These are phyloP conservation scores for Verticillium albo-atrum DNA, from an alignment of 2,329 filamentous ascomycete genomes.

Conservation along the genomic window DNA sequence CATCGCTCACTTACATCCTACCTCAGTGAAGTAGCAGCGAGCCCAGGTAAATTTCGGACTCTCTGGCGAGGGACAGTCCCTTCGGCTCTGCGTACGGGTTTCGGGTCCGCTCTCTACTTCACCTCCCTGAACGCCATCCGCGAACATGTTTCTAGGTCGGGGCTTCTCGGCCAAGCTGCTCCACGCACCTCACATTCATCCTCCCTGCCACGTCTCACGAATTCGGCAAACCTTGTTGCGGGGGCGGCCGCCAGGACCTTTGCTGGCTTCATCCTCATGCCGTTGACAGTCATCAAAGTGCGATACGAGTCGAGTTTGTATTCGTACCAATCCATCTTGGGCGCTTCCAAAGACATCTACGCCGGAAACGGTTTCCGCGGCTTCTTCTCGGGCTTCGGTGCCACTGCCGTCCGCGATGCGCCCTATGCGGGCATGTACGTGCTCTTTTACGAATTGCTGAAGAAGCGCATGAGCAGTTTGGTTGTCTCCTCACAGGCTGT, in stretches of 20 bases:
- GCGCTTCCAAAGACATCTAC: constrained; percentile 71
- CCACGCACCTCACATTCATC: constrained; percentile 50
- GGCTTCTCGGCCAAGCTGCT: constrained; percentile 15
- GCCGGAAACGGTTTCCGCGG: constrained; percentile 70
- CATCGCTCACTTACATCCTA: constrained; percentile 64
- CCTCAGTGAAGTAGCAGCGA: constrained; percentile 63
- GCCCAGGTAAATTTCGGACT: constrained; percentile 58
- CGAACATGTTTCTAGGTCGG: constrained; percentile 46
- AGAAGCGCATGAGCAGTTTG: constrained; percentile 50
- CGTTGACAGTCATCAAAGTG: constrained; percentile 93
- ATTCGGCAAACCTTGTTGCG: constrained; percentile 78
- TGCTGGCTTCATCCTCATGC: constrained; percentile 90
- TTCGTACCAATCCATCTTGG: constrained; percentile 69
- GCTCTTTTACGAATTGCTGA: constrained; percentile 84
- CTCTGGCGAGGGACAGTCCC: constrained; percentile 93
- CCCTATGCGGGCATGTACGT: constrained; percentile 96
- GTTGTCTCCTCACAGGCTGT: background rate
- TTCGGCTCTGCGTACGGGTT: constrained; percentile 87
- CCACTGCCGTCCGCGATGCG: constrained; percentile 89
- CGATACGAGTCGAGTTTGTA: constrained; percentile 90
- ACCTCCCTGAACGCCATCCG: constrained; percentile 79
- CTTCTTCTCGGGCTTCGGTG: constrained; percentile 91
- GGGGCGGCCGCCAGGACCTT: constrained; percentile 80
- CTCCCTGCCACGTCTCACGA: constrained; percentile 74
- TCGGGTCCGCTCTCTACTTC: constrained; percentile 93